phyloP scores from a whole-genome alignment of 306 rosid genomes.

The Vicia villosa region DNA sequence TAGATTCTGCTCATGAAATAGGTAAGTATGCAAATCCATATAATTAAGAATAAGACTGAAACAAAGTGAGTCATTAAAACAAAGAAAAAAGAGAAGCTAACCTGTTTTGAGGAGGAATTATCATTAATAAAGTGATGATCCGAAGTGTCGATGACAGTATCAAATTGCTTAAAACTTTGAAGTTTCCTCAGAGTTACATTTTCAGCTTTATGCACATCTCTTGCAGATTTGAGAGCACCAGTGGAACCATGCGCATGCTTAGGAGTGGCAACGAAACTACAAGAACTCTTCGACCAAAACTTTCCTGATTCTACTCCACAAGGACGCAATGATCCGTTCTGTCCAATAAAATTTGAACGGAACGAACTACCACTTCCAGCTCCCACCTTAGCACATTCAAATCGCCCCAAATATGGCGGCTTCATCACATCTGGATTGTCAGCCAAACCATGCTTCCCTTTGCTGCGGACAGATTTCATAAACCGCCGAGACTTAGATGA shows the following conservation, averaged over 20 bases:
- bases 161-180: constrained; percentile 70
- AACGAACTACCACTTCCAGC: constrained; percentile 29
- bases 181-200: constrained; percentile 59
- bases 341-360: constrained; percentile 31
- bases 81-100: not conserved
- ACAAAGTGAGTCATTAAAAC: not conserved
- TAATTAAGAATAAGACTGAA: constrained; percentile 18
- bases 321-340: constrained; percentile 33
- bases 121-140: constrained; percentile 55
- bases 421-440: constrained; percentile 39
- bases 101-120: constrained; percentile 51
- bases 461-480: constrained; percentile 45
- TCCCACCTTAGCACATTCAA: constrained; percentile 38
- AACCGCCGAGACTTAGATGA: constrained; percentile 52
- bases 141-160: constrained; percentile 67
- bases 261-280: constrained; percentile 37
- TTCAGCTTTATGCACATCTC: constrained; percentile 33
- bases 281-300: constrained; percentile 37
- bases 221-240: constrained; percentile 42
- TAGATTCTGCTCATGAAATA: constrained; percentile 53
- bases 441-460: constrained; percentile 41
- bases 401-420: constrained; percentile 36
- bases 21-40: constrained; percentile 13
- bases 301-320: constrained; percentile 36
- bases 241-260: constrained; percentile 27